Evolutionary conservation across 805 yeast genomes (phyloP), one percentile per base, ranked within the genome.

Genomic region (Ogataea nakhonphanomensis): DNA sequence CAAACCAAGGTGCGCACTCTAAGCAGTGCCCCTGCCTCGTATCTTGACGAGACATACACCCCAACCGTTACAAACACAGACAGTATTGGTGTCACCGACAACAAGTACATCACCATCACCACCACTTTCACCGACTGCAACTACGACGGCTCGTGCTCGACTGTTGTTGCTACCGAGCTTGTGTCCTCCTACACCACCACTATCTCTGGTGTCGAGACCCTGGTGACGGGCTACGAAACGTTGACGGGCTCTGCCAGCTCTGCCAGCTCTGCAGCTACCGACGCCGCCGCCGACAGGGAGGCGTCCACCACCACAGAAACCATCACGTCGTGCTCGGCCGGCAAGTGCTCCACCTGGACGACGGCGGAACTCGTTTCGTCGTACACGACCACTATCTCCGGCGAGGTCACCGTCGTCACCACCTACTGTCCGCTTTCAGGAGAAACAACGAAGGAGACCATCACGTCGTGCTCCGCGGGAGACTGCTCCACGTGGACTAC

Each of bases 301-400:
- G 23, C 21, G 21, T 4, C n/a, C 36, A 39, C 48, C 10, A 27
- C 35, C 13, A 47, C 51, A 8, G 41, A 30, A 20, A 44, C 28
- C 25, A 25, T 42, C 24, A 51, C 46, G 17, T 37, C 43, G 7
- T 55, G 59, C 35, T 50, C 53, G 12, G 47, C 43, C 23, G 48
- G 53, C 31, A 37, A 46, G 8, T 57, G 62, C 32, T 48, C 59
- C 7, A 37, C 41, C 8, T 35, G 45, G 28, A 50, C 57, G 17
- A 53, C 62, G n/a, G 45, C 48, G 32, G 57, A 53, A 21, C 37
- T 55, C 28, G 55, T 48, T 8, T 55, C 56, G 15, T 50, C 56
- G 7, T 58, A 57, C 43, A 38, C 51, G 23, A 45, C 57, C 8
- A 50, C 55, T 7, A 37, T 51, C 35, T 36, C 51, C 7, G 48